Percentiles rank a stretch among this genome's conserved stretches.
phyloP scores from a whole-genome alignment of 2,329 filamentous ascomycete genomes.

The Epicoccum nigrum region DNA sequence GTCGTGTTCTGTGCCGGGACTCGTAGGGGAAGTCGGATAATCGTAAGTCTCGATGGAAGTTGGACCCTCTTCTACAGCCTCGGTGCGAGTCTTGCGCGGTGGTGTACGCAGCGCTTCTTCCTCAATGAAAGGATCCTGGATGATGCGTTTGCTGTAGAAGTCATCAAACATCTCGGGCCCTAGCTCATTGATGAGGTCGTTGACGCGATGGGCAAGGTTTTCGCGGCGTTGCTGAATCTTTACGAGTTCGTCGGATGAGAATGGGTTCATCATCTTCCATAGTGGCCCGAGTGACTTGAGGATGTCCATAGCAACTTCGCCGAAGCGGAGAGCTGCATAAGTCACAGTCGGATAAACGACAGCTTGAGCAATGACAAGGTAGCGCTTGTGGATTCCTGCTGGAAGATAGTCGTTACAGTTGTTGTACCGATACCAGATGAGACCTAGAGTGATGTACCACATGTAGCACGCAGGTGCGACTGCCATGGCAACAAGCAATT shows the following conservation, averaged over 20 bases:
- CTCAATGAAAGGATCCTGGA: slow-evolving; percentile 44
- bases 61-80: slow-evolving; percentile 22
- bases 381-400: slow-evolving; percentile 73
- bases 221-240: slow-evolving; percentile 75
- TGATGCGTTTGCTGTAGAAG: slow-evolving; percentile 57
- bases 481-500: slow-evolving; percentile 49
- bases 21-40: slow-evolving; percentile 33
- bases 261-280: slow-evolving; percentile 81
- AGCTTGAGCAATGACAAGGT: slow-evolving; percentile 70
- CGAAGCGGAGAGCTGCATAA: slow-evolving; percentile 90
- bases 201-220: slow-evolving; percentile 80
- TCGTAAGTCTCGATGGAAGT: slow-evolving; percentile 35
- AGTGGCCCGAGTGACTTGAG: slow-evolving; percentile 91
- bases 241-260: slow-evolving; percentile 81
- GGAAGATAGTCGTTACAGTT: slow-evolving; percentile 83
- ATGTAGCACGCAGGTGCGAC: slow-evolving; percentile 45
- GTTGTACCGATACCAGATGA: slow-evolving; percentile 57
- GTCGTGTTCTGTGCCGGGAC: slow-evolving; percentile 25
- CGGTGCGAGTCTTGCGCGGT: slow-evolving; percentile 25
- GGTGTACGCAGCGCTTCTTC: slow-evolving; percentile 31
- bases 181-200: slow-evolving; percentile 90
- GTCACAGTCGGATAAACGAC: slow-evolving; percentile 86
- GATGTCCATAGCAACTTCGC: slow-evolving; percentile 99
- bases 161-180: slow-evolving; percentile 98
- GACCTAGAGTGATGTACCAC: slow-evolving; percentile 40